Conservation (phyloP, 306 rosid species). For the Oxytropis ochrocephala region DNA sequence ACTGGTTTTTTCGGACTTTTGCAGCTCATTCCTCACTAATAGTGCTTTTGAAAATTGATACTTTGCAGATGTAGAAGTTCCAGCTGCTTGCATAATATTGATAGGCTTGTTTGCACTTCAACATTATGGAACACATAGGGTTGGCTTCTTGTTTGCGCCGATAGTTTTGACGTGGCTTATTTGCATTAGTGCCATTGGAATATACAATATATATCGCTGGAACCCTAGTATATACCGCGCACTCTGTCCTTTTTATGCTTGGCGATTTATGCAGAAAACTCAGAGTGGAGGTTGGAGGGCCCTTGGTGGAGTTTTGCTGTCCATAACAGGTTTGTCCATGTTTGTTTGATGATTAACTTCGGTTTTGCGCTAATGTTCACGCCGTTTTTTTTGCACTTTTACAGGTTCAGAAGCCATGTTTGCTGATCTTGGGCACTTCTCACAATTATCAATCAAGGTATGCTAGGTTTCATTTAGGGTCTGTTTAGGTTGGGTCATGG, state of each 20-base stretch:
- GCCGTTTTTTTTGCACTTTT: conserved; percentile 6
- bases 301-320: conserved; percentile 87
- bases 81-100: conserved; percentile 73
- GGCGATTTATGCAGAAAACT: conserved; percentile 55
- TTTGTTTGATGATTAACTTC: conserved; percentile 17
- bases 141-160: conserved; percentile 91
- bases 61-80: conserved; percentile 76
- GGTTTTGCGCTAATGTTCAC: conserved; percentile 5
- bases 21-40: background rate
- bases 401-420: conserved; percentile 98
- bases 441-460: conserved; percentile 89
- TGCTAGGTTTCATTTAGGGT: background rate
- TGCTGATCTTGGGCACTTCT: conserved; percentile 98
- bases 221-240: conserved; percentile 62
- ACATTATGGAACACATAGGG: conserved; percentile 92
- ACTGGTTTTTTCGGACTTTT: too few species aligned
- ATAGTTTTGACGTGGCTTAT: conserved; percentile 76
- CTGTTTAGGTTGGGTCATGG: too few species aligned
- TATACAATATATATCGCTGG: conserved; percentile 78
- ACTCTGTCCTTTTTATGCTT: conserved; percentile 75
- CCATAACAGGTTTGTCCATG: conserved; percentile 61
- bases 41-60: conserved; percentile 17
- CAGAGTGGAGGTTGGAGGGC: conserved; percentile 79
- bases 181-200: conserved; percentile 77
- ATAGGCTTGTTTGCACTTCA: conserved; percentile 86